Evolutionary conservation across 164 flowering plant species (phyloP), one percentile per base, ranked within the genome.

Genomic region (Warburgia ugandensis): DNA sequence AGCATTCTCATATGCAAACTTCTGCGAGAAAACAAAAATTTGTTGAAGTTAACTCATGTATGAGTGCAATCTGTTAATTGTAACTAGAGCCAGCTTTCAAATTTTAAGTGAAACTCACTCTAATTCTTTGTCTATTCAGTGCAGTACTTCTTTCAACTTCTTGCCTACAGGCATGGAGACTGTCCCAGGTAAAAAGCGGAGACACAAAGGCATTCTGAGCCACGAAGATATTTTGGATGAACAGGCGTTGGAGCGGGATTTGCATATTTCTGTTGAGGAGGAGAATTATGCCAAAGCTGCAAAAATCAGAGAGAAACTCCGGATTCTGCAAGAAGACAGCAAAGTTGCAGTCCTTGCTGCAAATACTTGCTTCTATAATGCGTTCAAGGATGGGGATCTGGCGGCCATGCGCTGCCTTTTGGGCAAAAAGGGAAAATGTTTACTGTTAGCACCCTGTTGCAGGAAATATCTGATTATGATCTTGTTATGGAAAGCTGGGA

Each of bases 281-380:
- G 99, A 92, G 62, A 77, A 91, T 62, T 87, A 91, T 54, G 68
- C 74, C 0, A 52, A 61, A 62, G 98, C 98, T 23, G 98, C 98
- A 45, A 73, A 77, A 66, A 75, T 91, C 54, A 70, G 96, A 72
- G 98, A 91, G 48, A 76, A 54, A 52, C 90, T 92, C 10, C 69
- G 64, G 36, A 25, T 55, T 40, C 88, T 88, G 27, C 82, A 77
- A 2, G 83, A 83, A 45, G 91, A 88, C 62, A 74, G 83, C 69
- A 84, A 80, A 53, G 68, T 86, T 22, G 67, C 84, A 2, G 78
- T 87, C 39, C 53, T 92, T 51, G 79, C 78, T 10, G 91, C 85
- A 57, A 92, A 88, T 68, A 66, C 79, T 49, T 73, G 75, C 14
- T 92, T 92, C 61, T 92, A 92, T 55, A 71, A 82, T 22, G 66